Percentiles rank a stretch among this genome's conserved stretches.
These are phyloP conservation scores for Candida oleophila DNA, from an alignment of 805 yeast species.

Conservation along the genomic window DNA sequence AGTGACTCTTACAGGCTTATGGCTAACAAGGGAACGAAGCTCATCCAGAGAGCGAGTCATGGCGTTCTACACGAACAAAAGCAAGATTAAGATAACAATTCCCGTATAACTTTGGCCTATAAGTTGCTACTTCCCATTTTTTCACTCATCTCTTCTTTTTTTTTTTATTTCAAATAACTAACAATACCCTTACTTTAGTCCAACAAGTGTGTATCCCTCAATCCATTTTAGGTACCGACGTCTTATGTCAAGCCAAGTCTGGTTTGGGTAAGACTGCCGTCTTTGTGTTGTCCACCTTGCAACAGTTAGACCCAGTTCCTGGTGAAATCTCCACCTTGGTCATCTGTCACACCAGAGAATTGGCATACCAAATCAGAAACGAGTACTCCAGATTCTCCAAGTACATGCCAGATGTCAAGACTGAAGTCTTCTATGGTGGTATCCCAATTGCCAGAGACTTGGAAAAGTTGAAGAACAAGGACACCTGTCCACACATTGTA, in stretches of 20 bases:
- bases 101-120: background rate
- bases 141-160: constrained; percentile 1
- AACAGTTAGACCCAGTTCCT: constrained; percentile 95
- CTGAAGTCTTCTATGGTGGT: constrained; percentile 98
- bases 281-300: constrained; percentile 91
- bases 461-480: constrained; percentile 86
- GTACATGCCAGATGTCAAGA: constrained; percentile 96
- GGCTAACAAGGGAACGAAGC: background rate
- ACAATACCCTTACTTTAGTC: constrained; percentile 48
- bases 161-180: constrained; percentile 3
- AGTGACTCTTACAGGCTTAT: no score
- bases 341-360: constrained; percentile 96
- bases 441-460: constrained; percentile 80
- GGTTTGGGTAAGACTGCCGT: constrained; percentile 99
- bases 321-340: constrained; percentile 96
- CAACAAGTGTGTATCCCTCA: constrained; percentile 99
- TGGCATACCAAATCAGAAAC: constrained; percentile 96
- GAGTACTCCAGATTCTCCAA: constrained; percentile 97
- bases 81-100: background rate
- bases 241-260: constrained; percentile 97
- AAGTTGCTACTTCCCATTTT: background rate
- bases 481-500: constrained; percentile 92
- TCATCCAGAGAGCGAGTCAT: background rate
- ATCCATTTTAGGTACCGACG: constrained; percentile 96
- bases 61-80: background rate